Evolutionary conservation across 768 basidiomycete genomes (phyloP), one percentile per base, ranked within the genome.

Genomic region (Hemileccinum rubropunctum): DNA sequence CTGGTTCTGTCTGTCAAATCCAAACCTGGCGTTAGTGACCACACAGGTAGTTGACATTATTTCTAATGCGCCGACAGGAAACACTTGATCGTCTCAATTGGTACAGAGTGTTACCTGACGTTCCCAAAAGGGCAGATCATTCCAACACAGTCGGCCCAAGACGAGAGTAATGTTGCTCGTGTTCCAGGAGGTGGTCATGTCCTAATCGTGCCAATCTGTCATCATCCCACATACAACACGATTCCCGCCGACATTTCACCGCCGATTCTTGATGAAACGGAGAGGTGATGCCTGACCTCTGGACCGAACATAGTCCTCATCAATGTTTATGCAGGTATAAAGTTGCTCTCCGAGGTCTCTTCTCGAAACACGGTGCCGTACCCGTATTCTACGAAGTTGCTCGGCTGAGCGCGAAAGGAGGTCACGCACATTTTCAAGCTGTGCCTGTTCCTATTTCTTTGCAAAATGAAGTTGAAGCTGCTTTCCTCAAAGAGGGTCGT

Each of bases 1-100:
- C 69, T 98, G 95, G 95, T 98, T 99, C 73, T 99, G 97, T 67
- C 69, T 99, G 46, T 95, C 92, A 36, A 98, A 98, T 64, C 95
- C 95, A 1, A 85, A 82, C 58, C 75, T 98, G 34, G 86, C 91
- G 84, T 91, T 63, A 55, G 87, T 77, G 20, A 34, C 32, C 3
- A 43, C 45, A 28, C 38, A 39, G 30, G 26, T 40, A n/a, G 17
- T 6, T 1, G 27, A 15, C 33, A 5, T 26, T 15, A 14, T 62
- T 46, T 21, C 45, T 55, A 30, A 56, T 42, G 3, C 38, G 42
- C 27, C 14, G 17, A 26, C 54, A 95, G 91, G 50, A 99, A 98
- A 72, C 91, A 98, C 62, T 82, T 98, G 54, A 95, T 99, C 55
- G 90, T 94, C 28, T 84, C 91, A 0, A 97, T 99, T 62, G 97